Conservation (phyloP, 2,329 filamentous ascomycete species). For the Diplodia intermedia region DNA sequence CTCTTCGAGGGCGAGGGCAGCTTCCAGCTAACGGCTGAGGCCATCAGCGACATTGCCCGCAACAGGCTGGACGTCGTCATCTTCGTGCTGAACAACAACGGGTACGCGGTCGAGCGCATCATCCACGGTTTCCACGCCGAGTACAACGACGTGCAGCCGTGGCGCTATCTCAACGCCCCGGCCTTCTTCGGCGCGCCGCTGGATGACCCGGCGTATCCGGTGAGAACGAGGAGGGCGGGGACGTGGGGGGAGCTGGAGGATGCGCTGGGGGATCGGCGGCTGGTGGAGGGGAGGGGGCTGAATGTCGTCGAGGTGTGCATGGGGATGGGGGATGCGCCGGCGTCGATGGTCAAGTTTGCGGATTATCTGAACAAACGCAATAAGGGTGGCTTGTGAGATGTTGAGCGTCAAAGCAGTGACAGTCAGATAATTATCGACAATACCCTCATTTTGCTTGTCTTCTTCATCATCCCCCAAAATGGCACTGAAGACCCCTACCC, state of each 20-base stretch:
- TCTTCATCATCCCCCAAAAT: too few relatives aligned
- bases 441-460: too few relatives aligned
- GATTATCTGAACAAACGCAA: too few relatives aligned
- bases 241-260: slow-evolving; percentile 57
- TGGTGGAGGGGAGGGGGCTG: slow-evolving; percentile 50
- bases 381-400: too few relatives aligned
- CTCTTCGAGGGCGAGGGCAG: slow-evolving; percentile 48
- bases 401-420: too few relatives aligned
- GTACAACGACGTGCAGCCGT: slow-evolving; percentile 40
- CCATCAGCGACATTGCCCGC: slow-evolving; percentile 47
- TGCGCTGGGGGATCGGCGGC: slow-evolving; percentile 47
- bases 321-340: too few relatives aligned
- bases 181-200: slow-evolving; percentile 36
- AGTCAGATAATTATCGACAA: too few relatives aligned
- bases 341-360: too few relatives aligned
- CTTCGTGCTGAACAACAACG: slow-evolving; percentile 48
- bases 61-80: slow-evolving; percentile 45
- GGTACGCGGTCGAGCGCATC: slow-evolving; percentile 50
- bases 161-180: slow-evolving; percentile 37
- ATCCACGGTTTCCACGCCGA: slow-evolving; percentile 44
- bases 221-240: background rate
- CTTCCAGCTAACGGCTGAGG: slow-evolving; percentile 49
- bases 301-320: slow-evolving; percentile 51
- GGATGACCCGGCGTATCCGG: background rate
- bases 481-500: background rate